Evolutionary conservation across 306 rosid genomes (phyloP).

Genomic region (Acmispon strigosus): DNA sequence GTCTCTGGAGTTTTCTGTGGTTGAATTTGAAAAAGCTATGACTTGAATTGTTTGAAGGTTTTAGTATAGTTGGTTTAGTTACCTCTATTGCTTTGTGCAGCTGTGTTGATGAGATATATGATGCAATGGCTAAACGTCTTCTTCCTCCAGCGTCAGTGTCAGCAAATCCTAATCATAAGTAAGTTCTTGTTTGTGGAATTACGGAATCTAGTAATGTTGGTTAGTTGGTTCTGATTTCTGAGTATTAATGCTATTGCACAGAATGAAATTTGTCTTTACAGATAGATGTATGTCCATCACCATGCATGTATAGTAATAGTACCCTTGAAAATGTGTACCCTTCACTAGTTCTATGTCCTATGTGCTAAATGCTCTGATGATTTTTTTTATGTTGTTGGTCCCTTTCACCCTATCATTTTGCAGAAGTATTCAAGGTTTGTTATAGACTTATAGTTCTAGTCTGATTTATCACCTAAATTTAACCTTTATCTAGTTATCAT

Average conservation of each 20-base stretch:
- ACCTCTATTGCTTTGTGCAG: constrained; percentile 28
- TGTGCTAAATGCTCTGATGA: background rate
- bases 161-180: constrained; percentile 61
- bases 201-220: background rate
- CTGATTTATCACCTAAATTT: background rate
- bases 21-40: background rate
- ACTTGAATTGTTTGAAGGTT: background rate
- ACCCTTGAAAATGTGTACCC: background rate
- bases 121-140: constrained; percentile 63
- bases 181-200: constrained; percentile 28
- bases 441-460: background rate
- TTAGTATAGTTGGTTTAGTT: background rate
- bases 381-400: background rate
- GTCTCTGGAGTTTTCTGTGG: background rate
- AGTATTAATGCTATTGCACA: background rate
- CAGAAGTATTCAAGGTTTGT: background rate
- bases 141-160: constrained; percentile 37
- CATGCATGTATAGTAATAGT: background rate
- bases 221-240: constrained; percentile 2
- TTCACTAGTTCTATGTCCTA: background rate
- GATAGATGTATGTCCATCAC: background rate
- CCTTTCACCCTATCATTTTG: background rate
- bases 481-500: background rate
- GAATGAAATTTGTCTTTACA: background rate
- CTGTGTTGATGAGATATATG: constrained; percentile 62